Evolutionary conservation across 106 monocot species (phyloP).

Genomic region (Triglochin maritima): DNA sequence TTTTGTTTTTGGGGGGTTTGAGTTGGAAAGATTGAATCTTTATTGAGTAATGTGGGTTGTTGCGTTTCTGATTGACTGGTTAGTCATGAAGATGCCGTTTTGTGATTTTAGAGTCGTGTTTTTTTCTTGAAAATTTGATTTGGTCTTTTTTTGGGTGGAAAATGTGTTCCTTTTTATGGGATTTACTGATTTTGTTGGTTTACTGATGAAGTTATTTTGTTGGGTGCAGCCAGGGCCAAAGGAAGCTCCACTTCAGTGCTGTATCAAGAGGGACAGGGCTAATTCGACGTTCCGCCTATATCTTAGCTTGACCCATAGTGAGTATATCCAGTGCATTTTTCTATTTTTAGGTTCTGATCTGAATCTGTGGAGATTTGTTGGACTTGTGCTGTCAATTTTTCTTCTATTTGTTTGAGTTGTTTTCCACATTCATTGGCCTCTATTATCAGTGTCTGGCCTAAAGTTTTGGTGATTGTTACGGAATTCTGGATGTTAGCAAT

Average conservation of each 20-base stretch:
- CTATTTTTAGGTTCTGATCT: not conserved
- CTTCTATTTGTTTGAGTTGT: too few relatives aligned
- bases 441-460: too few relatives aligned
- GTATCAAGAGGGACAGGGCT: slow-evolving; percentile 66
- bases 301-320: slow-evolving; percentile 48
- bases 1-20: not conserved
- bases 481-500: too few relatives aligned
- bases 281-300: slow-evolving; percentile 45
- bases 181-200: not conserved
- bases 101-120: not conserved
- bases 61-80: not conserved
- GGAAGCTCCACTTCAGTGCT: slow-evolving; percentile 50
- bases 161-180: not conserved
- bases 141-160: not conserved
- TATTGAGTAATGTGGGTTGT: not conserved
- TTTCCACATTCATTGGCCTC: too few relatives aligned
- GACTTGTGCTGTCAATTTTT: not conserved
- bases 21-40: not conserved
- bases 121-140: not conserved
- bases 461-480: too few relatives aligned
- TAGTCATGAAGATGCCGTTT: not conserved
- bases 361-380: not conserved
- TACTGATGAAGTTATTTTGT: not conserved
- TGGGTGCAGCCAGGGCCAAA: slow-evolving; percentile 50
- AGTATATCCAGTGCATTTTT: slow-evolving; percentile 4